Evolutionary conservation across 2,329 filamentous ascomycete genomes (phyloP), one percentile per base, ranked within the genome.

Genomic region (Nemania sp.): DNA sequence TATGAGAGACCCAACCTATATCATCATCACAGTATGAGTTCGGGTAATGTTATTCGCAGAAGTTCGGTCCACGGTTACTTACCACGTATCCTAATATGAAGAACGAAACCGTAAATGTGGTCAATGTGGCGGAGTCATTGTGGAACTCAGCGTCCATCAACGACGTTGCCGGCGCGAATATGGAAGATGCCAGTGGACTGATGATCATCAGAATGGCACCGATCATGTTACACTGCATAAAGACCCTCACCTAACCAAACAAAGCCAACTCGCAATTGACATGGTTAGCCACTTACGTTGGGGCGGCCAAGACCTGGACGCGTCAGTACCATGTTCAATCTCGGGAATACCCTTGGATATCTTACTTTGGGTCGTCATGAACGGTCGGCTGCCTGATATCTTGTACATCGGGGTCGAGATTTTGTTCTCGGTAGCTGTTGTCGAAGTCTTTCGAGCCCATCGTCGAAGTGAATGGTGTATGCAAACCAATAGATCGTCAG

Each of bases 1-100:
- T 15, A 70, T 61, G n/a, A 70, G 63, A 8, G 68, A 64, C 26
- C 68, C 68, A 29, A 70, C 29, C 64, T 70, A 54, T n/a, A 18
- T n/a, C 10, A 4, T 62, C 22, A 22, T 51, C 49, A 10, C 24
- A 62, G 54, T 32, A 4, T 18, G 24, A 11, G 47, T 62, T 38
- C 29, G 20, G 51, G 41, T n/a, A 4, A 3, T 5, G 20, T 61
- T 3, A 15, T 38, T 62, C 15, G 26, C 41, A 35, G n/a, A 49
- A 20, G 38, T 11, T 13, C 13, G 35, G n/a, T 27, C 29, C 27
- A 41, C 15, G 5, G 47, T n/a, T n/a, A 68, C 57, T 62, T 22
- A 68, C 66, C 57, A 67, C 67, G 41, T 67, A 69, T 60, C 67
- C 67, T 24, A 70, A 45, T 13, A 70, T 68, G 65, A 68, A 70